Conservation (phyloP, 768 basidiomycete genomes). For the Trametes gibbosa region DNA sequence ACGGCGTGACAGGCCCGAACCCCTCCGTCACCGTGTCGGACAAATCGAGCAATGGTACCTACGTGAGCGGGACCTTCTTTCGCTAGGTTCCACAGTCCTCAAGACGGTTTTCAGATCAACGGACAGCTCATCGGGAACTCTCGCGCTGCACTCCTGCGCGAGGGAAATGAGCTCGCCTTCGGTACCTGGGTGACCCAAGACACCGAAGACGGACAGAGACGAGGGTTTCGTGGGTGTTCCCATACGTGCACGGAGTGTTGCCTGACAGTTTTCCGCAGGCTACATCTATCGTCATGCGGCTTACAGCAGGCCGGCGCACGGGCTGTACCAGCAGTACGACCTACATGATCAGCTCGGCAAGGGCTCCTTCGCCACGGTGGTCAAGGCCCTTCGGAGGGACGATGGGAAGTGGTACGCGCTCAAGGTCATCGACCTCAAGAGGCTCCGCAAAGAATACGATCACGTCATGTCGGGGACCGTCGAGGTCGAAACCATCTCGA, state of each 20-base stretch:
- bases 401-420: slow-evolving; percentile 79
- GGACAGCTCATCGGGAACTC: slow-evolving; percentile 55
- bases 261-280: slow-evolving; percentile 43
- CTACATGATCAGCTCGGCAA: slow-evolving; percentile 70
- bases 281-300: slow-evolving; percentile 70
- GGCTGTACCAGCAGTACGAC: slow-evolving; percentile 64
- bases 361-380: slow-evolving; percentile 87
- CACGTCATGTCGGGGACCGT: too few relatives aligned
- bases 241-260: background rate
- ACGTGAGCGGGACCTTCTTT: background rate
- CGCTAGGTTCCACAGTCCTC: background rate
- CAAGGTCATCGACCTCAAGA: slow-evolving; percentile 68
- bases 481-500: slow-evolving; percentile 36
- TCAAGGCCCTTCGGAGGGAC: slow-evolving; percentile 67
- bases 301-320: slow-evolving; percentile 35
- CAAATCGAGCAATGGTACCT: slow-evolving; percentile 49
- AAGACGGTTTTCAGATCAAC: slow-evolving; percentile 50
- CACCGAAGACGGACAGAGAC: slow-evolving; percentile 42
- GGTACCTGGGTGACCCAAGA: slow-evolving; percentile 51
- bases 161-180: slow-evolving; percentile 85
- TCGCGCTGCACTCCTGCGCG: slow-evolving; percentile 52
- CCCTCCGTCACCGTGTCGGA: slow-evolving; percentile 49
- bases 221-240: slow-evolving; percentile 55
- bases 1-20: slow-evolving; percentile 41
- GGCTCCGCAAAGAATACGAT: slow-evolving; percentile 34